Percentiles rank a stretch among this genome's conserved stretches.
phyloP scores from a whole-genome alignment of 2,329 filamentous ascomycete genomes.

The Pyrenophora tritici-repentis region DNA sequence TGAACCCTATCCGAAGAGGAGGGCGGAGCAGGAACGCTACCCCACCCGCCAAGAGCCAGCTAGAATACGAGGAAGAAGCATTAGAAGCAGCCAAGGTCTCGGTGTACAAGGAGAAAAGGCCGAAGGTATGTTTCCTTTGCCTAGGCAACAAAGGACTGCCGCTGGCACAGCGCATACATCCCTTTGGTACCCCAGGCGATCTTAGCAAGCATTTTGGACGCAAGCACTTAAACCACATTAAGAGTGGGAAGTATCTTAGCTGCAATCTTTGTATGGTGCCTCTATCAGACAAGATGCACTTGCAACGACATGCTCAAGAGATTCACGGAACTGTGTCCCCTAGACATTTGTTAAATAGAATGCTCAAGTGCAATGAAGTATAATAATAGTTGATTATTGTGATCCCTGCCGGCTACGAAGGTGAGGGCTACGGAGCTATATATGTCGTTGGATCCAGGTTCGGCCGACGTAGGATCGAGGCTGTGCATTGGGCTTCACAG shows the following conservation, averaged over 20 bases:
- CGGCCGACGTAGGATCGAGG: too few relatives aligned
- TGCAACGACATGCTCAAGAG: conserved; percentile 9
- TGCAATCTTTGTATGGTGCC: conserved; percentile 13
- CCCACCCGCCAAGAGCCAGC: conserved; percentile 9
- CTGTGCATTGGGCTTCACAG: too few relatives aligned
- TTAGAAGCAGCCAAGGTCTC: conserved; percentile 19
- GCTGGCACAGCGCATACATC: conserved; percentile 6
- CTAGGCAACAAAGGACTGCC: conserved; percentile 15
- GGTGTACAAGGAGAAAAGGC: conserved; percentile 21
- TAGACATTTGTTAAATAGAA: conserved; percentile 1
- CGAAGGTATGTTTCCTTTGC: conserved; percentile 21
- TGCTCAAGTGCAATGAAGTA: too few relatives aligned
- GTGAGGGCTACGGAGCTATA: too few relatives aligned
- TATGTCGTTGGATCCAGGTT: too few relatives aligned
- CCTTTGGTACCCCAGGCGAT: conserved; percentile 15
- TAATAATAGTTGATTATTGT: too few relatives aligned
- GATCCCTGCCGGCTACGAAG: too few relatives aligned
- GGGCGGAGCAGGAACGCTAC: neutral
- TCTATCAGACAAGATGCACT: conserved; percentile 10
- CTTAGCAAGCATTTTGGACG: conserved; percentile 21
- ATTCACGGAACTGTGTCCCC: conserved; percentile 8
- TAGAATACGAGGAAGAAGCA: conserved; percentile 9
- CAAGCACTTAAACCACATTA: conserved; percentile 16
- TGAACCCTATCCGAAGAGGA: conserved; percentile 2
- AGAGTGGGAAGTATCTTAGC: neutral